Base-by-base conservation (phyloP, 371 early-diverging fungal species). In the Syncephalis fuscata region DNA sequence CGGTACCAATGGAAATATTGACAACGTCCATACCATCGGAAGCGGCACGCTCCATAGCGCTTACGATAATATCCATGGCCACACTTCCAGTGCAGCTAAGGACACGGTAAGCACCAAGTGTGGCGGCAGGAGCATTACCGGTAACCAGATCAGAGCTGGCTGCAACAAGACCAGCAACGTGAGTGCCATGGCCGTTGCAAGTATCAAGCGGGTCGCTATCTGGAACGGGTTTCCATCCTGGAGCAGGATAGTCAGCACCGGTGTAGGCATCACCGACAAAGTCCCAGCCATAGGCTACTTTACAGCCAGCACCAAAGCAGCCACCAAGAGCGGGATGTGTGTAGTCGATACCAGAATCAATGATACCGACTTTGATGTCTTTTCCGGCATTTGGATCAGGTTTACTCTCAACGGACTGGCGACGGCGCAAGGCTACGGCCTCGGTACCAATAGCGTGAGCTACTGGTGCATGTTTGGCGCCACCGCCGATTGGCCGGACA, bases 1-100 rank as follows among this genome's bases (percentile, higher is more conserved):
- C 70, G 11, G 64, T 66, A 41, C 85, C 85, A 41, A 84, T 49
- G 49, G 79, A 78, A 61, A 85, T 56, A 62, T 71, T 80, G 52
- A 78, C 68, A 39, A 78, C 59, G 46, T 76, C 67, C 64, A 73
- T 68, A 19, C 71, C 63, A 52, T 80, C 82, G 11, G 52, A 62
- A 43, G 59, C 60, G 11, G 82, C 82, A 16, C 48, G 43, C 52
- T 70, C 67, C 65, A 82, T 60, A n/a, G 77, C 84, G 25, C 57
- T 55, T 26, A 78, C 64, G 17, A 85, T 70, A 36, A 70, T 37
- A 76, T 65, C 58, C 8, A 66, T 59, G 41, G 58, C 55, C 5
- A 62, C 80, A 0, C 49, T 46, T n/a, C 64, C 79, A 0, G 48
- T 46, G 59, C 82, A 84, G 21, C 76, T 76, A 54, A 82, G 78